Percentiles rank a stretch among this genome's conserved stretches.
These are phyloP conservation scores for Calamus simplicifolius DNA, from an alignment of 176 grass and related monocot species.

Conservation along the genomic window DNA sequence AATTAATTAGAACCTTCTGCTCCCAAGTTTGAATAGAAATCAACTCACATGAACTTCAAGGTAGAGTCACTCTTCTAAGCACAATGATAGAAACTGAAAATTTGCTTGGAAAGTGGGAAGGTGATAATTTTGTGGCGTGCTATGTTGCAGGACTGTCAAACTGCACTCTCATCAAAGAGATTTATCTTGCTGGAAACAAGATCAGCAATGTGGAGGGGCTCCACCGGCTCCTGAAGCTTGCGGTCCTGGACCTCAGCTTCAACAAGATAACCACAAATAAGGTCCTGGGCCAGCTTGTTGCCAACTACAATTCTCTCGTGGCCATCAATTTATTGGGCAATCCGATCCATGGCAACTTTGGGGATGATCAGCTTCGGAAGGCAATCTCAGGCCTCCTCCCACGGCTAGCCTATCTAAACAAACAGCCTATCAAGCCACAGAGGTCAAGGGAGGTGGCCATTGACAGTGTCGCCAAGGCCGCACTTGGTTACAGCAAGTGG, in stretches of 20 bases:
- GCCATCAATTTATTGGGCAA: slow-evolving; percentile 73
- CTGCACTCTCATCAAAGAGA: slow-evolving; percentile 72
- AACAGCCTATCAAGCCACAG: slow-evolving; percentile 61
- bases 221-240: slow-evolving; percentile 74
- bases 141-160: slow-evolving; percentile 43
- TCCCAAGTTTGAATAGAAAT: no score
- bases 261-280: slow-evolving; percentile 70
- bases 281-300: slow-evolving; percentile 77
- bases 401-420: slow-evolving; percentile 68
- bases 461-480: slow-evolving; percentile 72
- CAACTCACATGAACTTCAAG: no score
- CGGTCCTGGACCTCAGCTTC: slow-evolving; percentile 73
- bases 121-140: no score
- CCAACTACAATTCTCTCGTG: slow-evolving; percentile 75
- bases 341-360: slow-evolving; percentile 60
- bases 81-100: no score
- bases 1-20: no score
- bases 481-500: slow-evolving; percentile 41
- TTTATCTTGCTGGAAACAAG: slow-evolving; percentile 91
- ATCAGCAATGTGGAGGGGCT: slow-evolving; percentile 82
- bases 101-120: no score
- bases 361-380: slow-evolving; percentile 67
- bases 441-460: slow-evolving; percentile 44
- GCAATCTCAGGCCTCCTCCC: slow-evolving; percentile 52
- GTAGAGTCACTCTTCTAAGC: no score